phyloP scores from a whole-genome alignment of 345 rosid species.

The Eutrema heterophyllum region DNA sequence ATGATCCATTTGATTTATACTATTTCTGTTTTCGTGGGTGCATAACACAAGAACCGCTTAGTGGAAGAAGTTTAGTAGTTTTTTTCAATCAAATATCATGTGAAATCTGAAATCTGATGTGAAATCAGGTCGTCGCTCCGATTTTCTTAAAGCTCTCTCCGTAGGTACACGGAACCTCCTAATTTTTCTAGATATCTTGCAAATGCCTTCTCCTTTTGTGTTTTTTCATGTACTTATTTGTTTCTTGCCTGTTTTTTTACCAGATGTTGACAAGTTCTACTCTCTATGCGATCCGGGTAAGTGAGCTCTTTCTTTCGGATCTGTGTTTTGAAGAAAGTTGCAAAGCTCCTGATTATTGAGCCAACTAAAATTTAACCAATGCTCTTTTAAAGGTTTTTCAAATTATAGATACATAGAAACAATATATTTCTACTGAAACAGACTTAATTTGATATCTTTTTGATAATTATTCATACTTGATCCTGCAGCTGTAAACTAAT shows the following conservation, averaged over 20 bases:
- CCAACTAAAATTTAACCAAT: too few species aligned
- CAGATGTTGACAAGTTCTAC: slow-evolving; percentile 90
- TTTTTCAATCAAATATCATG: too few species aligned
- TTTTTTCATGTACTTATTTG: neutral
- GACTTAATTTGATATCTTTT: too few species aligned
- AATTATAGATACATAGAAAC: too few species aligned
- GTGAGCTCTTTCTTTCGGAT: neutral
- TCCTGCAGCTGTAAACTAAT: too few species aligned
- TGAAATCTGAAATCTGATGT: too few species aligned
- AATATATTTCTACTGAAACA: too few species aligned
- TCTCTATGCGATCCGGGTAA: slow-evolving; percentile 90
- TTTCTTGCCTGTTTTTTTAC: neutral
- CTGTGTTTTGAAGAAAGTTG: neutral
- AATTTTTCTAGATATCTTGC: neutral
- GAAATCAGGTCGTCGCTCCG: slow-evolving; percentile 51
- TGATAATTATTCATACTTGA: too few species aligned
- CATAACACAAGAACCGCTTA: neutral
- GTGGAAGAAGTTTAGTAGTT: neutral
- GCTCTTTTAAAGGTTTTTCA: too few species aligned
- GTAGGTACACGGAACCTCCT: slow-evolving; percentile 34
- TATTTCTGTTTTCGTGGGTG: neutral
- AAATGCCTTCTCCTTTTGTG: neutral
- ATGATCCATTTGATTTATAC: slow-evolving; percentile 17
- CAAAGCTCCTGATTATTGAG: too few species aligned
- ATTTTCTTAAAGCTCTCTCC: slow-evolving; percentile 79